These are phyloP conservation scores for Prinsepia uniflora DNA, from an alignment of 306 rosid genomes.

Conservation along the genomic window DNA sequence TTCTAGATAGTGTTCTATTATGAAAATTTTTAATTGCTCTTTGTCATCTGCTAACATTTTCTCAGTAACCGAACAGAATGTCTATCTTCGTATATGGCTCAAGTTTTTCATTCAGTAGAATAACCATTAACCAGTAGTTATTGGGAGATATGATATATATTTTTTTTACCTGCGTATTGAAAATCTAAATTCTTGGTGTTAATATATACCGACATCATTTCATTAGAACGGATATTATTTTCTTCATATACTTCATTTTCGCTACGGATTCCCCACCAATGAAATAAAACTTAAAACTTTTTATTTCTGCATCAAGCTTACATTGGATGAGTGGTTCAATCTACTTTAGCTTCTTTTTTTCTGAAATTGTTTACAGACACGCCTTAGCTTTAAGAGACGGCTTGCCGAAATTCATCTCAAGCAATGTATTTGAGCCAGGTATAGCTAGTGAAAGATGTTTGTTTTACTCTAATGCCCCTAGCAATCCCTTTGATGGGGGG, in stretches of 20 bases:
- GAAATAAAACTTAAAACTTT: no score
- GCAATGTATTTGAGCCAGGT: conserved; percentile 34
- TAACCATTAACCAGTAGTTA: neutral
- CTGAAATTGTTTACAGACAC: conserved; percentile 39
- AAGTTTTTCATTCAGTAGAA: neutral
- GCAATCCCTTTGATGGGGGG: conserved; percentile 45
- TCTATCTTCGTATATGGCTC: neutral
- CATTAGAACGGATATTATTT: neutral
- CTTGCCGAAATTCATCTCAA: conserved; percentile 27
- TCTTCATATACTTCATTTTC: neutral
- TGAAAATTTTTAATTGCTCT: neutral
- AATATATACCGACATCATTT: neutral
- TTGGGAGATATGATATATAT: neutral
- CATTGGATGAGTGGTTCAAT: neutral
- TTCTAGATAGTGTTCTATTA: neutral
- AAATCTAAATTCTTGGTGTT: neutral
- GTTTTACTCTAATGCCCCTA: conserved; percentile 28
- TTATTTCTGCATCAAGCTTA: neutral
- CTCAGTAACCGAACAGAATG: neutral
- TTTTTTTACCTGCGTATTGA: neutral
- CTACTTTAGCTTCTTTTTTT: neutral
- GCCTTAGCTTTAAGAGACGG: conserved; percentile 33
- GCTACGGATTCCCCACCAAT: neutral
- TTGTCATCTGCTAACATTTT: neutral
- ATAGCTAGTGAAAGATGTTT: conserved; percentile 26